Base-by-base conservation (phyloP, 495 filamentous ascomycete species). In the Pseudevernia furfuracea region DNA sequence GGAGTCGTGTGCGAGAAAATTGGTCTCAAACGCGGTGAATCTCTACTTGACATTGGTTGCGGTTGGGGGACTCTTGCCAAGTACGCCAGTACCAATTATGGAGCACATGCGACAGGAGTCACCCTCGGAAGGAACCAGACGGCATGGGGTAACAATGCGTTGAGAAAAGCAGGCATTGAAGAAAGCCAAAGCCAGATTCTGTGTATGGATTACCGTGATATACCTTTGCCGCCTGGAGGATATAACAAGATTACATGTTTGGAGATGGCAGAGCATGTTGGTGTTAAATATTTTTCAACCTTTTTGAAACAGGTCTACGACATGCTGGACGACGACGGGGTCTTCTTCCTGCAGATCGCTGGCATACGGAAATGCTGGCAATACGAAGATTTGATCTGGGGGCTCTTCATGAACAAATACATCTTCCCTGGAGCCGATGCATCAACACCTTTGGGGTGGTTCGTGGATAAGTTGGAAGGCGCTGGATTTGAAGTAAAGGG, bases 191-290 rank as follows among this genome's bases (percentile, higher is more conserved):
- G 82, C 74, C 76, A 75, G n/a, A 85, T 89, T 66, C 70, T 85
- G 44, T 89, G 86, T 74, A 78, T 80, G 75, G 86, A 89, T 74
- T 89, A 89, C 77, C 85, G 86, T 64, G 86, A 89, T 71, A 81
- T 87, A 70, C 78, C 83, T 38, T 75, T 81, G n/a, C 79, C 82
- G 14, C 69, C 80, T 25, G 84, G 84, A 59, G 79, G 81, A 12
- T 89, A 85, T 74, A 81, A 84, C 71, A 86, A 87, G 72, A 88
- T 89, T 71, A 89, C 86, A 58, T 89, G 86, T 70, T 78, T 89
- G n/a, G 86, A 89, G 72, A 89, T 89, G 86, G 86, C 85, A n/a
- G 86, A 89, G 73, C 86, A 89, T 69, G 86, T 89, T 60, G 86
- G 86, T 70, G 84, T 89, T 9, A 83, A 85, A 38, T 81, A 87